Percentiles rank a stretch among this genome's conserved stretches.
These are phyloP conservation scores for Talaromyces borbonicus DNA, from an alignment of 495 filamentous ascomycete genomes.

Conservation along the genomic window DNA sequence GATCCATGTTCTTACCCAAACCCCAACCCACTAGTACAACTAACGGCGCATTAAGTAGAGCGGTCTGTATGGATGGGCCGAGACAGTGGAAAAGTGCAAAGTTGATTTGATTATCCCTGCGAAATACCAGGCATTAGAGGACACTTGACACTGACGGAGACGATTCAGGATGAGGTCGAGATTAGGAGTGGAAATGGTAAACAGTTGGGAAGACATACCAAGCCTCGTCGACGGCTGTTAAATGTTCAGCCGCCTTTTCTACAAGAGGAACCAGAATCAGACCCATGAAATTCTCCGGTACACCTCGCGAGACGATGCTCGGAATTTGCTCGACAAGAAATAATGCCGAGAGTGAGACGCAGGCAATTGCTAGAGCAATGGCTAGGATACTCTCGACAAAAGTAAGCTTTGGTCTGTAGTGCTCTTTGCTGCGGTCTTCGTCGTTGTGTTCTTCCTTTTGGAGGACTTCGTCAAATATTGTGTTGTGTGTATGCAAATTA, in stretches of 20 bases:
- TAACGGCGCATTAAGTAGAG: slow-evolving; percentile 77
- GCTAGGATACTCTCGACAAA: slow-evolving; percentile 64
- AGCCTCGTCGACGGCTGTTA: slow-evolving; percentile 86
- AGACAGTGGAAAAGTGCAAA: slow-evolving; percentile 87
- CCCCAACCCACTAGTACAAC: slow-evolving; percentile 82
- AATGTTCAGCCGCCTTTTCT: slow-evolving; percentile 84
- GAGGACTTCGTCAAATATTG: slow-evolving; percentile 64
- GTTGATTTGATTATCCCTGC: slow-evolving; percentile 50
- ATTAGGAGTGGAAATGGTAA: neutral
- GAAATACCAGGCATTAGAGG: neutral
- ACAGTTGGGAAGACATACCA: slow-evolving; percentile 40
- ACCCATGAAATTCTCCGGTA: slow-evolving; percentile 75
- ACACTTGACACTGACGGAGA: too few relatives aligned
- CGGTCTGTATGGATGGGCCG: slow-evolving; percentile 81
- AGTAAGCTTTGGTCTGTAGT: slow-evolving; percentile 61
- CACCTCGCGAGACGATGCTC: slow-evolving; percentile 53
- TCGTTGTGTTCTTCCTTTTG: slow-evolving; percentile 63
- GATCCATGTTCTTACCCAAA: slow-evolving; percentile 55
- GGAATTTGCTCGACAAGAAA: slow-evolving; percentile 76
- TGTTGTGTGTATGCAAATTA: slow-evolving; percentile 74
- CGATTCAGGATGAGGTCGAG: too few relatives aligned
- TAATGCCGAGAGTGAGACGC: slow-evolving; percentile 72
- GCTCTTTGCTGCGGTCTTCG: slow-evolving; percentile 55
- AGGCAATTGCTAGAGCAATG: slow-evolving; percentile 54
- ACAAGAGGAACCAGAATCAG: slow-evolving; percentile 68